Percentiles rank a stretch among this genome's conserved stretches.
These are phyloP conservation scores for Anethum foeniculum DNA, from an alignment of 140 eudicot genomes.

Conservation along the genomic window DNA sequence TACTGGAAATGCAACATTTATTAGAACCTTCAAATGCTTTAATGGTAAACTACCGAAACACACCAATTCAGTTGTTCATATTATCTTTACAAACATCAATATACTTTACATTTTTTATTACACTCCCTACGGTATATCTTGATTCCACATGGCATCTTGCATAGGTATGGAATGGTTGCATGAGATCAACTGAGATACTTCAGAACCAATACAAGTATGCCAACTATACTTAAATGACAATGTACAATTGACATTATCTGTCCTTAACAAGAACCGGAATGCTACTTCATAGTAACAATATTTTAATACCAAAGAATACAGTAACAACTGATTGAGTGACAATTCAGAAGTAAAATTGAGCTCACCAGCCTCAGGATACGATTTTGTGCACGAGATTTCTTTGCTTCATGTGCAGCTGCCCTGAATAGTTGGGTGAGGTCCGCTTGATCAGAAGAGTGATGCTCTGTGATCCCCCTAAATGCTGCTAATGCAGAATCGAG, in stretches of 20 bases:
- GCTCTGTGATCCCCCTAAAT: conserved; percentile 48
- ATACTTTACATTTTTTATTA: background rate
- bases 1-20: background rate
- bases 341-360: background rate
- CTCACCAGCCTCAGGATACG: conserved; percentile 58
- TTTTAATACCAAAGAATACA: background rate
- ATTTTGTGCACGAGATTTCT: conserved; percentile 79
- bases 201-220: background rate
- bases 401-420: conserved; percentile 87
- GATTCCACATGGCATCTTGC: background rate
- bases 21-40: background rate
- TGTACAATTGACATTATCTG: background rate
- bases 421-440: conserved; percentile 78
- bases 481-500: conserved; percentile 68
- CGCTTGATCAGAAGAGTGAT: conserved; percentile 55
- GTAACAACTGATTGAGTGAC: background rate
- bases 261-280: background rate
- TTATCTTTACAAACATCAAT: background rate
- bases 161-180: background rate
- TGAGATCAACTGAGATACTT: background rate
- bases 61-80: background rate
- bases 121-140: background rate
- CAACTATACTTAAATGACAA: background rate
- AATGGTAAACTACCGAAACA: background rate
- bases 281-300: background rate